Conservation (phyloP, 2,329 filamentous ascomycete species). For the Cordyceps pruinosa region DNA sequence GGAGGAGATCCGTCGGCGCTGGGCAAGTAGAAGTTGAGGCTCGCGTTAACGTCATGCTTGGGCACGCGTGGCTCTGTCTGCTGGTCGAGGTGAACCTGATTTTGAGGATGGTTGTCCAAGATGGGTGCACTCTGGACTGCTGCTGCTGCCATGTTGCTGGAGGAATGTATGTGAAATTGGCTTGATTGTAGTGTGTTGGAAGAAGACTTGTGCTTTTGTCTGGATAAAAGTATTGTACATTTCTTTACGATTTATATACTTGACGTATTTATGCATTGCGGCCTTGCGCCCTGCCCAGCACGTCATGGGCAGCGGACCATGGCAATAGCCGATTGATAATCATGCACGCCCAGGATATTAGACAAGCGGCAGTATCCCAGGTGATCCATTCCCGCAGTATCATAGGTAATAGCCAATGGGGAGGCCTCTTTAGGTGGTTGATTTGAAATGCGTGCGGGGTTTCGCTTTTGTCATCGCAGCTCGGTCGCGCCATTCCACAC, state of each 20-base stretch:
- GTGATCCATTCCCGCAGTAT: neutral
- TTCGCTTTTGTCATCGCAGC: neutral
- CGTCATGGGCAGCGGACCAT: slow-evolving; percentile 17
- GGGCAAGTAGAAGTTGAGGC: slow-evolving; percentile 33
- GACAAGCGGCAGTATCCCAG: neutral
- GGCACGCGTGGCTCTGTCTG: neutral
- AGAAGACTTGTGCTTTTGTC: neutral
- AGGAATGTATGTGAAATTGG: neutral
- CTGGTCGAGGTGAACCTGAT: slow-evolving; percentile 11
- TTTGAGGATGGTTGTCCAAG: slow-evolving; percentile 3
- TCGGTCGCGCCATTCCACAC: slow-evolving; percentile 5
- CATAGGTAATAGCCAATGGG: neutral
- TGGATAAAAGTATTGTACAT: neutral
- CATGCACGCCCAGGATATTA: slow-evolving; percentile 12
- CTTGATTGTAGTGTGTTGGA: neutral
- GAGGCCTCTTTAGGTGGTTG: neutral
- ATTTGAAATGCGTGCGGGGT: slow-evolving; percentile 13
- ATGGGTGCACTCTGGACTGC: slow-evolving; percentile 17
- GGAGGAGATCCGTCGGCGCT: slow-evolving; percentile 36
- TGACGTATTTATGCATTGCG: neutral
- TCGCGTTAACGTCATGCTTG: slow-evolving; percentile 26
- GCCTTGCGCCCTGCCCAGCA: too few relatives aligned
- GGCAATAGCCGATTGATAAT: slow-evolving; percentile 20
- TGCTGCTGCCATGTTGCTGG: slow-evolving; percentile 19
- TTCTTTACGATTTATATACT: neutral